Percentiles rank a stretch among this genome's conserved stretches.
Conservation (phyloP, 352 stramenopile species). For the Globisporangium acanthophoron region DNA sequence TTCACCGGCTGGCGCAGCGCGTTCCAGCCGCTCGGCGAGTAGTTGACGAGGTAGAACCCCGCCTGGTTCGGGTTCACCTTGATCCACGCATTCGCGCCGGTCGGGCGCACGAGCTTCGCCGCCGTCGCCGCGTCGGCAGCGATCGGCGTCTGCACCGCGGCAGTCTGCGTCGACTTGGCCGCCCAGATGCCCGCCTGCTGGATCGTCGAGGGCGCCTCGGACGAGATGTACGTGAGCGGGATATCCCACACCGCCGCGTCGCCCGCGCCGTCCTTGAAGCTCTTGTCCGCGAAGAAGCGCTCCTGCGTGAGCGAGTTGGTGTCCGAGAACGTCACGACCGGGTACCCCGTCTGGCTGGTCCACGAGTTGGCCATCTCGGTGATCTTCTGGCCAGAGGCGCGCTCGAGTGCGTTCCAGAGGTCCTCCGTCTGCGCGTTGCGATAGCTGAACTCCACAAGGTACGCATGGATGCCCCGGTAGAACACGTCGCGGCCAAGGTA, state of each 20-base stretch:
- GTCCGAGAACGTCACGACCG: constrained; percentile 76
- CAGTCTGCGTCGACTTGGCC: constrained; percentile 18
- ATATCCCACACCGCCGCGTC: constrained; percentile 85
- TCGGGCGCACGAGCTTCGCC: constrained; percentile 10
- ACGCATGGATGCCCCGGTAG: constrained; percentile 87
- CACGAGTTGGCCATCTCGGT: constrained; percentile 91
- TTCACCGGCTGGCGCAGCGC: constrained; percentile 63
- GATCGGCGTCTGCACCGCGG: constrained; percentile 1
- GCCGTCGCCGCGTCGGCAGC: constrained; percentile 6
- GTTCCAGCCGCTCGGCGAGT: constrained; percentile 81
- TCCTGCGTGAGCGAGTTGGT: constrained; percentile 86
- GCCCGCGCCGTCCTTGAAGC: constrained; percentile 36
- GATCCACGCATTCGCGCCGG: constrained; percentile 75
- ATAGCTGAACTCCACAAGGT: constrained; percentile 94
- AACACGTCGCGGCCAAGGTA: constrained; percentile 67
- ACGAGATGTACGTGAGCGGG: constrained; percentile 69
- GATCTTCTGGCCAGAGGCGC: constrained; percentile 87
- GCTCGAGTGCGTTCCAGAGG: constrained; percentile 92
- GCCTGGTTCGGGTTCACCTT: constrained; percentile 96
- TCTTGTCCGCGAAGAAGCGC: constrained; percentile 91
- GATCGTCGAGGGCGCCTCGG: constrained; percentile 30
- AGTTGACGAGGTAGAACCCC: constrained; percentile 94
- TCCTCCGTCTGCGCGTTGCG: constrained; percentile 94
- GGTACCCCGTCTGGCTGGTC: constrained; percentile 94
- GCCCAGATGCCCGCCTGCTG: constrained; percentile 68